phyloP scores from a whole-genome alignment of 2,329 filamentous ascomycete species.

The Cladosporium sp. region DNA sequence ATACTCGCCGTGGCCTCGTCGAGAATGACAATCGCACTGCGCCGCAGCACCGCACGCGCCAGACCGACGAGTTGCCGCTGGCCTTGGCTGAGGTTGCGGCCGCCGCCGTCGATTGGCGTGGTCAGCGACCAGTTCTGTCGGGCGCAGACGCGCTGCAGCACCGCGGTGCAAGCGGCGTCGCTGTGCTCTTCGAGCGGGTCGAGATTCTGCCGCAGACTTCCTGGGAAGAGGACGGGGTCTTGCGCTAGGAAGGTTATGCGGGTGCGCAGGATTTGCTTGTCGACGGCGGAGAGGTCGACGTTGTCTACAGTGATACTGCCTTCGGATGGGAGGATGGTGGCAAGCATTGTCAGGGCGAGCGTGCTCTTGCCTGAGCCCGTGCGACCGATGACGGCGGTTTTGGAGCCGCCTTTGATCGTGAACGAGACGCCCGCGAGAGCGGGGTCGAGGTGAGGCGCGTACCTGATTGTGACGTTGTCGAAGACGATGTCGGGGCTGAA shows the following conservation, averaged over 20 bases:
- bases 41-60: slow-evolving; percentile 57
- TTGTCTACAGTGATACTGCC: slow-evolving; percentile 58
- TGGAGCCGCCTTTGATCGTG: slow-evolving; percentile 71
- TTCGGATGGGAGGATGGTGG: slow-evolving; percentile 49
- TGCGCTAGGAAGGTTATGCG: slow-evolving; percentile 65
- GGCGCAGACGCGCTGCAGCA: slow-evolving; percentile 52
- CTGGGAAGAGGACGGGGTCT: slow-evolving; percentile 62
- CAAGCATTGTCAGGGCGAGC: slow-evolving; percentile 59
- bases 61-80: slow-evolving; percentile 63
- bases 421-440: slow-evolving; percentile 67
- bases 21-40: slow-evolving; percentile 60
- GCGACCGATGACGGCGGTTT: slow-evolving; percentile 74
- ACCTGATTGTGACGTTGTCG: slow-evolving; percentile 71
- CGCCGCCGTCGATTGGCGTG: slow-evolving; percentile 57
- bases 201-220: slow-evolving; percentile 58
- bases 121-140: slow-evolving; percentile 54
- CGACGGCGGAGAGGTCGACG: slow-evolving; percentile 57
- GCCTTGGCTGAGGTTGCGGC: slow-evolving; percentile 60
- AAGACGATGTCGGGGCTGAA: slow-evolving; percentile 71
- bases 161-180: slow-evolving; percentile 50
- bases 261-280: slow-evolving; percentile 56
- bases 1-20: slow-evolving; percentile 65
- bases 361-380: slow-evolving; percentile 84
- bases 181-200: slow-evolving; percentile 57
- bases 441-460: slow-evolving; percentile 72